Conservation (phyloP, 83 land plant species). For the Isoetes engelmannii region DNA sequence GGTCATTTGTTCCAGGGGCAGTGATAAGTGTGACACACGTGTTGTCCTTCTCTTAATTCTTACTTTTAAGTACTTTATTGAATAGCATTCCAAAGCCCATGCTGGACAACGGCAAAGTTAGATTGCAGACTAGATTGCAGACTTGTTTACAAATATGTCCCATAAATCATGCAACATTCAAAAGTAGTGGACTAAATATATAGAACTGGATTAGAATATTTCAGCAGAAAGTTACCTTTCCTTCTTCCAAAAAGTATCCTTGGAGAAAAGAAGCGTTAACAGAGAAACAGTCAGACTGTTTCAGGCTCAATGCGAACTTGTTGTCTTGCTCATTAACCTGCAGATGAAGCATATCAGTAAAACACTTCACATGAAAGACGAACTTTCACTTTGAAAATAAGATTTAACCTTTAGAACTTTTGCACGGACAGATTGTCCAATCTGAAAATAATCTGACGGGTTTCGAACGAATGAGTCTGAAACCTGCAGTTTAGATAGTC, state of each 20-base stretch:
- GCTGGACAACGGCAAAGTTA: no score
- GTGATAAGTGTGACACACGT: no score
- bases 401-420: conserved; percentile 56
- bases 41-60: no score
- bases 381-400: neutral
- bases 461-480: conserved; percentile 45
- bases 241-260: conserved; percentile 74
- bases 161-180: no score
- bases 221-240: no score
- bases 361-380: neutral
- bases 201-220: neutral
- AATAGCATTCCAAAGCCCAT: no score
- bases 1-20: no score
- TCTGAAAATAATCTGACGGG: conserved; percentile 43
- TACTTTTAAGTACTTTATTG: no score
- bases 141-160: no score
- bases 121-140: no score
- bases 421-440: conserved; percentile 92
- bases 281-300: conserved; percentile 82
- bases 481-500: conserved; percentile 30
- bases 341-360: conserved; percentile 11
- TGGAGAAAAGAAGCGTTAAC: conserved; percentile 71
- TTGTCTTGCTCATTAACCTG: conserved; percentile 65
- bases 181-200: no score
- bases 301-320: conserved; percentile 59